Evolutionary conservation across 2,329 filamentous ascomycete genomes (phyloP).

Genomic region (Diplodia seriata): DNA sequence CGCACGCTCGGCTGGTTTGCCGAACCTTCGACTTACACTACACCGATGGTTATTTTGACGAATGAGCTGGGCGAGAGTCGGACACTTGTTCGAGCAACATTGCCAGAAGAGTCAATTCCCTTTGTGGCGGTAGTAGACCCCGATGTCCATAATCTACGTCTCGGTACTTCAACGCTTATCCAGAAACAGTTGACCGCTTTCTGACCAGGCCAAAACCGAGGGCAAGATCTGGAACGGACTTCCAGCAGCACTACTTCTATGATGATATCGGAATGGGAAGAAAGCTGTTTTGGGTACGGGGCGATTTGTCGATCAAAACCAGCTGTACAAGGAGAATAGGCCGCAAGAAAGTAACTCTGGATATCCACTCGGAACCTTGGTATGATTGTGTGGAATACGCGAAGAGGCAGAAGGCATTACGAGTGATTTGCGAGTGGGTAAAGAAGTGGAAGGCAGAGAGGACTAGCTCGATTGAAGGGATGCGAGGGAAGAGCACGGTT

Average conservation of each 20-base stretch:
- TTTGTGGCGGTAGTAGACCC: not conserved
- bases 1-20: not conserved
- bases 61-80: not conserved
- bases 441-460: not conserved
- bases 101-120: not conserved
- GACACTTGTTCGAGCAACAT: not conserved
- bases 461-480: not conserved
- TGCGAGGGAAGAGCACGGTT: not conserved
- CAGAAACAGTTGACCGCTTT: not conserved
- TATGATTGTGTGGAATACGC: not conserved
- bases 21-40: not conserved
- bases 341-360: too few species aligned
- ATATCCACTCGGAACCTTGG: not conserved
- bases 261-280: not conserved
- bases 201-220: not conserved
- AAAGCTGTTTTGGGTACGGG: not conserved
- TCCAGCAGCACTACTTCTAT: not conserved
- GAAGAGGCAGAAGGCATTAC: not conserved
- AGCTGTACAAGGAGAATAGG: not conserved
- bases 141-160: not conserved
- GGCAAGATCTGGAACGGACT: not conserved
- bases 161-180: not conserved
- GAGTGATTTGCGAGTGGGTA: too few species aligned
- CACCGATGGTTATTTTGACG: not conserved
- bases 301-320: not conserved